Evolutionary conservation across 345 rosid genomes (phyloP), one percentile per base, ranked within the genome.

Genomic region (Rhizophora apiculata): DNA sequence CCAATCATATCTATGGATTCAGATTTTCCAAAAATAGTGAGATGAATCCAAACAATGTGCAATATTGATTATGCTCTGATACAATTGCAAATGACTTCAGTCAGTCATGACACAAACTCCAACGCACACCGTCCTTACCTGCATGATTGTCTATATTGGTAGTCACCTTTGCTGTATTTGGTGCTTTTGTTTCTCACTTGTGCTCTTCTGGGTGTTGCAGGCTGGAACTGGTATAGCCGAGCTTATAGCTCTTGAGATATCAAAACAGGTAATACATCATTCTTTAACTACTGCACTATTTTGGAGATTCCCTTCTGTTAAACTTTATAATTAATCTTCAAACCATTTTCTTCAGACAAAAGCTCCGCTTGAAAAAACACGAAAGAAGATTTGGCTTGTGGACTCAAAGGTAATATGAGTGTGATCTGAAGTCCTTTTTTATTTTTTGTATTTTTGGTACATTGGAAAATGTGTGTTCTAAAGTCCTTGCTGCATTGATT

Each of bases 181-280:
- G 21, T 27, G 54, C 51, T 10, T 10, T 29, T 60, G 43, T 62
- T 69, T 70, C 72, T 36, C 59, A 59, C 26, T 70, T 43, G 18
- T 19, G 8, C 29, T 22, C 39, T 61, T 63, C 54, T 48, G 15
- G 21, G 30, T 62, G 63, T 69, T 80, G 81, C 80, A 95, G 98
- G 99, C 98, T 75, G 99, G 99, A 65, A 95, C 99, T 49, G 98
- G 99, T 46, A 95, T 95, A 73, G 97, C 98, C 60, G 97, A 92
- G 67, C 98, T 95, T 64, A 90, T 92, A 74, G 98, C 98, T 26
- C 89, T 92, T 18, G 97, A 95, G 81, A 83, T 87, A 68, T 92
- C 99, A 29, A 95, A 86, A 78, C 96, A 85, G 96, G 99, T 92
- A 83, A 48, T 80, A 82, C 87, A 88, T 83, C 26, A 30, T 32